Base-by-base conservation (phyloP, 1,139 yeast genomes). In the Pichia sp. region DNA sequence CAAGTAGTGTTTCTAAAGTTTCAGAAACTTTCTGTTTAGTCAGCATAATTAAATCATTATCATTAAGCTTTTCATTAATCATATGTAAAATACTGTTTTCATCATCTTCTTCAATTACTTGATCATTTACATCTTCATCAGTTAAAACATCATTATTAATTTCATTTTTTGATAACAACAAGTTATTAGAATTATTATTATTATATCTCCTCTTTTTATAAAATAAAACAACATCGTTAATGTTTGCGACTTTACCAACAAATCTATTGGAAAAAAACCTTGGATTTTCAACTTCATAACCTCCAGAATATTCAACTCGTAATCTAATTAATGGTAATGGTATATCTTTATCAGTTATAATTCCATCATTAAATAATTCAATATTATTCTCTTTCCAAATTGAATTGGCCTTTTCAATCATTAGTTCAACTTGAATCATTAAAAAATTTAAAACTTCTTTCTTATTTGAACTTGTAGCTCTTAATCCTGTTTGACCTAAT, bases 241-340 rank as follows among this genome's bases (percentile, higher is more conserved):
- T 79, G 60, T 92, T 92, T 11, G 98, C 98, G 4, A 92, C 95
- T 51, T 72, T 73, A 0, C 96, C 97, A 6, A 87, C 95, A 69
- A 90, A 94, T 55, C 87, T 68, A 57, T 90, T 87, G 5, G 97
- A 87, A 55, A 92, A 87, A 50, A 97, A 66, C 46, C 95, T 72
- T 0, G 96, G 87, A 57, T 92, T 90, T 56, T 90, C 98, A 33
- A 92, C 87, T 54, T 89, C 96, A 57, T 76, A 90, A 4, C 90
- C 95, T 0, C 95, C 96, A 31, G 89, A 73, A 56, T 89, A 90
- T 52, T 92, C 97, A 0, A 92, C 97, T 36, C 89, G 70, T 25
- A 94, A 63, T 40, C 98, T 68, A 6, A 92, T 70, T 45, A 92
- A 66, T 0, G 99, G 99, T 30, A 89, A 64, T 0, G 95, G 94